phyloP scores from a whole-genome alignment of 2,329 filamentous ascomycete species.

The Cryphonectria parasitica region DNA sequence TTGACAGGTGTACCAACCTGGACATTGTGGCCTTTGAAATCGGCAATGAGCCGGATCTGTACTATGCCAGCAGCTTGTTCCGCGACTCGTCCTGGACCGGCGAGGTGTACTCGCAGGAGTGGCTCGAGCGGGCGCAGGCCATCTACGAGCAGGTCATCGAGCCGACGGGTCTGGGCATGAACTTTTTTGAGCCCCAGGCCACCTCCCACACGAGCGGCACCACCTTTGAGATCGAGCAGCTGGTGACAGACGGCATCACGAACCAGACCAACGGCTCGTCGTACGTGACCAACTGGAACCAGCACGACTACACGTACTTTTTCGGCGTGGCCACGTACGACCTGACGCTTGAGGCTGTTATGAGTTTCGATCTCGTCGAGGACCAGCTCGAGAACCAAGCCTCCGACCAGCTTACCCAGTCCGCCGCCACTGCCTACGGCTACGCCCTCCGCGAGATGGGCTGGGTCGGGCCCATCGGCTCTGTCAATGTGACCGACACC shows the following conservation, averaged over 20 bases:
- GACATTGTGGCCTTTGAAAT: conserved; percentile 38
- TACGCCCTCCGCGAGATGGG: conserved; percentile 57
- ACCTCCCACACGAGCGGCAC: conserved; percentile 56
- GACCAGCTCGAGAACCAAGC: conserved; percentile 52
- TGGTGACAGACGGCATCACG: conserved; percentile 45
- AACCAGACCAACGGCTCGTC: conserved; percentile 38
- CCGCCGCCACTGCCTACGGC: conserved; percentile 45
- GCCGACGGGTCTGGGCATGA: conserved; percentile 43
- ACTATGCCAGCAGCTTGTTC: conserved; percentile 46
- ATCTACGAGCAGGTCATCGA: conserved; percentile 50
- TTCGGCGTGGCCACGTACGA: conserved; percentile 49
- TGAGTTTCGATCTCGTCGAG: conserved; percentile 50
- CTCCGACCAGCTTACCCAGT: conserved; percentile 45
- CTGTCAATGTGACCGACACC: conserved; percentile 49
- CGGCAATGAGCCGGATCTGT: conserved; percentile 40
- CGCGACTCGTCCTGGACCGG: conserved; percentile 49
- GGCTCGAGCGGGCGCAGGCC: conserved; percentile 47
- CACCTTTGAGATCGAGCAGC: conserved; percentile 49
- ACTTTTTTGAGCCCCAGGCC: conserved; percentile 52
- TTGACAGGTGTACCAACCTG: conserved; percentile 33
- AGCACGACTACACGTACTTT: conserved; percentile 59
- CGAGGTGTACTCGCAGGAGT: conserved; percentile 48
- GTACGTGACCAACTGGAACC: conserved; percentile 47
- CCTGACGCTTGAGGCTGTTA: conserved; percentile 49
- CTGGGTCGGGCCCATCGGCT: conserved; percentile 52